These are phyloP conservation scores for Agaricales sp. DNA, from an alignment of 1,284 basidiomycete genomes.

Conservation along the genomic window DNA sequence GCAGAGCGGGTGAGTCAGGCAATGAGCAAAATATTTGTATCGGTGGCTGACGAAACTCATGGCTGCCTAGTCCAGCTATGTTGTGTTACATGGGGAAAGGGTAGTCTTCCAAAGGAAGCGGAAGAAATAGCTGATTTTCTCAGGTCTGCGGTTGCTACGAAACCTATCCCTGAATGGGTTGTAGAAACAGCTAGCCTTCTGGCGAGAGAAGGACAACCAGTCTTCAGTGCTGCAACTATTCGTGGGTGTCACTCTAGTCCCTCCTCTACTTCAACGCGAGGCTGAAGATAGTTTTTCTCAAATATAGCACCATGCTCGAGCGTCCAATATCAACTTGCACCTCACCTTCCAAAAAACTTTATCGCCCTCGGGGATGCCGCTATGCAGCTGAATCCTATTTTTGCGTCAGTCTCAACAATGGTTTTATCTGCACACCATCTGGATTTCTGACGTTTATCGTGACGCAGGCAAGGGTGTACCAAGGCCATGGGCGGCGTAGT, in stretches of 20 bases:
- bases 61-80: neutral
- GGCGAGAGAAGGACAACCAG: neutral
- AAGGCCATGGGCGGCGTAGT: neutral
- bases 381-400: constrained; percentile 2
- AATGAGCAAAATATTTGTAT: neutral
- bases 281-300: neutral
- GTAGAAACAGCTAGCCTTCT: neutral
- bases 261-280: neutral
- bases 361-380: neutral
- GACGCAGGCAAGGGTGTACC: neutral
- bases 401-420: neutral
- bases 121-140: neutral
- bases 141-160: neutral
- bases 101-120: neutral
- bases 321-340: neutral
- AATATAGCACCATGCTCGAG: neutral
- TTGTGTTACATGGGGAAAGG: neutral
- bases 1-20: neutral
- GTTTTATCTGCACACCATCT: neutral
- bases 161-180: neutral
- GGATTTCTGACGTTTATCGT: neutral
- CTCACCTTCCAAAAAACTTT: neutral
- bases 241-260: neutral
- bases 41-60: neutral
- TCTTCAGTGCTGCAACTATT: neutral